Base-by-base conservation (phyloP, 345 rosid genomes). In the Linum trigynum region DNA sequence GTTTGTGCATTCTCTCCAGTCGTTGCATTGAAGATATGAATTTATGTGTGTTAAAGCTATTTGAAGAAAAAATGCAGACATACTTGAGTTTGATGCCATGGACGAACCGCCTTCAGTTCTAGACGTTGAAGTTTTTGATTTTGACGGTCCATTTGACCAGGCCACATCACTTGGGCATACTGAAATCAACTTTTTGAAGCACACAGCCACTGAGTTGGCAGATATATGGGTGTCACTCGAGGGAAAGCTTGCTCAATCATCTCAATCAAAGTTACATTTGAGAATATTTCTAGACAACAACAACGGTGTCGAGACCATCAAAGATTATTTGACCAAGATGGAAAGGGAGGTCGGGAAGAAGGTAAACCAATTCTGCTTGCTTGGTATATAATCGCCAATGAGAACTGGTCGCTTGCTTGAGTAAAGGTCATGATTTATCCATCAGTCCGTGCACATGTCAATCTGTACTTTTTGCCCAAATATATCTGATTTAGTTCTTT, bases 341-440 rank as follows among this genome's bases (percentile, higher is more conserved):
- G 98, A 85, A 72, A 92, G 85, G 78, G 98, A 90, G 83, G 90
- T 92, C 6, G 98, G 98, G 56, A 88, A 82, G 85, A 88, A 88
- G 98, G 97, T 88, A 78, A 69, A 65, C 37, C 2, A 65, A 37
- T 66, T 41, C 14, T 45, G 32, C 9, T 17, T 61, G 38, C 66
- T 56, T 63, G 32, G 0, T 23, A 23, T 23, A 23, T 23, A 23
- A 23, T 23, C 32, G 32, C 32, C 32, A 23, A 23, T 23, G 32
- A 23, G 32, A 23, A 23, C 32, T 23, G 32, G 32, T 23, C 32
- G 32, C 32, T 23, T 23, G 32, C 32, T 23, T 23, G 32, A 23
- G 1, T 23, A 23, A 23, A 23, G 32, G 0, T 32, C 3, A 2
- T 11, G 4, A 11, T 61, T 35, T 42, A 50, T 15, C 8, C 9